Conservation (phyloP, 116 monocot species). For the Cymodocea nodosa region DNA sequence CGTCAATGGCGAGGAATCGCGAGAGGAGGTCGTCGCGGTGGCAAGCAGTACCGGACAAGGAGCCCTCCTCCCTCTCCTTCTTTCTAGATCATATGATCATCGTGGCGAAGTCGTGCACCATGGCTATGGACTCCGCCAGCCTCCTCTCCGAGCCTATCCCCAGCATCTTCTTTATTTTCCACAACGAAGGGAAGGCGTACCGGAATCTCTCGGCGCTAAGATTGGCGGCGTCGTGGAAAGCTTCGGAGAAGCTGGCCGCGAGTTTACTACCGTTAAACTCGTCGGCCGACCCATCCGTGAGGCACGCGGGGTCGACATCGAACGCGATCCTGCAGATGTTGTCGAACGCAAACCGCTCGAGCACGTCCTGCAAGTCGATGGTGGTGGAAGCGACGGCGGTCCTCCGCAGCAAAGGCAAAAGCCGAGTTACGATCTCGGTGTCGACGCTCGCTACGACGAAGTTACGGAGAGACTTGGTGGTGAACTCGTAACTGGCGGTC, state of each 20-base stretch:
- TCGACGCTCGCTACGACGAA: slow-evolving; percentile 22
- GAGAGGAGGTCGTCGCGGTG: slow-evolving; percentile 22
- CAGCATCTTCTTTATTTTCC: slow-evolving; percentile 22
- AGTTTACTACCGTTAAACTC: not conserved
- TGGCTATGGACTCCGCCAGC: slow-evolving; percentile 9
- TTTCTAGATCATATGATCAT: slow-evolving; percentile 17
- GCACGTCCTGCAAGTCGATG: slow-evolving; percentile 32
- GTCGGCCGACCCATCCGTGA: not conserved
- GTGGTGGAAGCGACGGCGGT: not conserved
- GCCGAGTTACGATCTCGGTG: slow-evolving; percentile 12
- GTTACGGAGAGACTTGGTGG: slow-evolving; percentile 26
- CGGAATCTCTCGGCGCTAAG: slow-evolving; percentile 21
- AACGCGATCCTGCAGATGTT: slow-evolving; percentile 35
- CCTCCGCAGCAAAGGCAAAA: slow-evolving; percentile 19
- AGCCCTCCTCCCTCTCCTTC: slow-evolving; percentile 2
- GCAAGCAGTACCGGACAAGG: not conserved
- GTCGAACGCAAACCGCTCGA: slow-evolving; percentile 36
- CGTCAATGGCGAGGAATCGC: slow-evolving; percentile 12
- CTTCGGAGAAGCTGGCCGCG: not conserved
- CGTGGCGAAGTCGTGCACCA: slow-evolving; percentile 23
- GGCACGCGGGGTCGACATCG: slow-evolving; percentile 25
- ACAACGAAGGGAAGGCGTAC: slow-evolving; percentile 4
- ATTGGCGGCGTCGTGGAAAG: slow-evolving; percentile 17
- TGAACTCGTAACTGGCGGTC: slow-evolving; percentile 42
- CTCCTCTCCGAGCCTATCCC: slow-evolving; percentile 20